Evolutionary conservation across 371 early-diverging fungal species (phyloP).

Genomic region (Circinella minor): DNA sequence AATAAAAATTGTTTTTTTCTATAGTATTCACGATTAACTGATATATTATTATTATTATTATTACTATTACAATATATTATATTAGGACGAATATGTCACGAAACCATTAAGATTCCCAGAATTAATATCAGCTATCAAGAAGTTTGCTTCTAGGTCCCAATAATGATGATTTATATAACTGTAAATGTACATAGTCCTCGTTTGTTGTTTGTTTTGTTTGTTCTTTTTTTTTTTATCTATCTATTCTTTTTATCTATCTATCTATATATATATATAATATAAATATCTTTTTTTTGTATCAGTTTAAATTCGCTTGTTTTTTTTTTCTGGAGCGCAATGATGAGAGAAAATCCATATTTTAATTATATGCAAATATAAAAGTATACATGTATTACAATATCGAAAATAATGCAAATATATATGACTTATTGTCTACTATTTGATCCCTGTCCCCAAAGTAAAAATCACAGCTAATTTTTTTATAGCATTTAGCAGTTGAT

Average conservation of each 20-base stretch:
- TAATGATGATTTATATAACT: not conserved
- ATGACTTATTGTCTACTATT: no score
- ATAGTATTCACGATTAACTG: not conserved
- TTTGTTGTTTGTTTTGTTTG: not conserved
- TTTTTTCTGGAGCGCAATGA: no score
- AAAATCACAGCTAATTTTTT: no score
- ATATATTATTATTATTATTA: not conserved
- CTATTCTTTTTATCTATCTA: not conserved
- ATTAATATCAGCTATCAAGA: constrained; percentile 60
- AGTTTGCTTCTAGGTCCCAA: constrained; percentile 35
- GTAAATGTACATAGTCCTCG: constrained; percentile 2
- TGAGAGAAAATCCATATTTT: no score
- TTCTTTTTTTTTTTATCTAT: not conserved
- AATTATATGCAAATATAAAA: no score
- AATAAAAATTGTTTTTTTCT: not conserved
- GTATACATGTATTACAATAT: no score
- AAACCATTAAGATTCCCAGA: constrained; percentile 58
- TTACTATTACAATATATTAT: not conserved
- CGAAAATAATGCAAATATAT: no score
- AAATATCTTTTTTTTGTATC: no score
- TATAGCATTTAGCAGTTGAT: no score
- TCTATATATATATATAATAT: not conserved
- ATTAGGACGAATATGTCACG: constrained; percentile 66
- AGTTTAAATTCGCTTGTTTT: no score
- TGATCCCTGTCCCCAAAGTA: no score